Base-by-base conservation (phyloP, 1,139 yeast genomes). In the Hyphopichia fennica region DNA sequence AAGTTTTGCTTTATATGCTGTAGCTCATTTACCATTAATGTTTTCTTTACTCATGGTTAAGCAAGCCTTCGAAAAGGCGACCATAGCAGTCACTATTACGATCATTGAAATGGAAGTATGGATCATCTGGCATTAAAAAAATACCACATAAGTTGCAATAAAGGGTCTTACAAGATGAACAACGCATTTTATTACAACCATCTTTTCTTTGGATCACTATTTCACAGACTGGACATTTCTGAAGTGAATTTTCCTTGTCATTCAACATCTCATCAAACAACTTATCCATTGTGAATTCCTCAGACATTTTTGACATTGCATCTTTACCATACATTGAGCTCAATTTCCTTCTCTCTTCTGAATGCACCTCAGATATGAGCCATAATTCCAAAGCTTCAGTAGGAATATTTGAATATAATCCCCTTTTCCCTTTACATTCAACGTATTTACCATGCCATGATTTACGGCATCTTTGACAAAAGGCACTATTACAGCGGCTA, bases 111-210 rank as follows among this genome's bases (percentile, higher is more conserved):
- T 84, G 89, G 17, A 63, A 67, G 53, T 84, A 83, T 0, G 84
- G 83, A 40, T 75, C 70, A 5, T 53, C 58, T 1, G 58, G 56
- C 20, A 58, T 58, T 39, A 81, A 62, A 4, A 60, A 51, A 1
- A 54, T 56, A 0, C 82, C 83, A 60, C 90, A 84, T 15, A 80
- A 48, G 47, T 75, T 80, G 52, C 90, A 84, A 51, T 83, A 83
- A 38, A 59, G 56, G 0, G 75, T 66, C 8, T 54, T 52, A 49
- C 89, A 84, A 5, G 72, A 62, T 0, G 70, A 50, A 53, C 90
- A 83, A 25, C 67, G 71, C 84, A 84, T 82, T 53, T 81, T 82
- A 54, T 84, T 82, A 56, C 90, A 84, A 3, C 90, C 90, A 51
- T 80, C 85, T 14, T 73, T 62, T 48, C 80, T 72, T 46, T 82